Evolutionary conservation across 768 basidiomycete genomes (phyloP), one percentile per base, ranked within the genome.

Genomic region (Lactarius pseudohatsudake): DNA sequence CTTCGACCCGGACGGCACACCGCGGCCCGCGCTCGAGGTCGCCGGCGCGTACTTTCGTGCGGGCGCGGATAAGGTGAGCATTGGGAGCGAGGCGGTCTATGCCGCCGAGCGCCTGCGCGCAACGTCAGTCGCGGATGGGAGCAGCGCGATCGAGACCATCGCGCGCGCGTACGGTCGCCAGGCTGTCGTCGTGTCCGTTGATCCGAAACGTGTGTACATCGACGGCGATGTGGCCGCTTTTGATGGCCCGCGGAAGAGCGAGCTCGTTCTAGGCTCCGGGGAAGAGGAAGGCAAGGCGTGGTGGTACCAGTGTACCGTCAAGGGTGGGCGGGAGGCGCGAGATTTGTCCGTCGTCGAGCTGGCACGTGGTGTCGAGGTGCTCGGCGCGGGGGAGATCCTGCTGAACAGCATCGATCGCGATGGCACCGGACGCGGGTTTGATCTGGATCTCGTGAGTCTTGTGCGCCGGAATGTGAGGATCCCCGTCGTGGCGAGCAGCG

Each of bases 221-320:
- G 84, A 91, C 70, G 64, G 58, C 26, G 22, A 50, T 50, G 43
- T 28, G 16, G 76, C 81, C 0, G 74, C 75, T 10, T 94, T 95
- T 75, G 80, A 85, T 47, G 92, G 91, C 2, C 86, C 88, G 10
- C 87, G 88, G 77, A 81, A 75, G 70, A 77, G 80, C 34, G 91
- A 93, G 74, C 76, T 92, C 26, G 76, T 92, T 32, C 70, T 73
- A 40, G 81, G 79, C 41, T 77, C 75, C 63, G 75, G 78, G 3
- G 79, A 80, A 64, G 90, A 90, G 69, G 78, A 82, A 61, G 88
- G 86, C 53, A 88, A 86, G 74, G 89, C 87, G 53, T 98, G 97
- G 95, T 98, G 96, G 97, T 99, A 99, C 77, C 94, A 96, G 75
- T 98, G 97, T 77, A 98, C 97, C 13, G 91, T 98, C 57, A 91